A percentile compares a stretch with the other conserved stretches of the same genome.
Evolutionary conservation across 768 basidiomycete species (phyloP).

Genomic region (Termitomyces sp.): DNA sequence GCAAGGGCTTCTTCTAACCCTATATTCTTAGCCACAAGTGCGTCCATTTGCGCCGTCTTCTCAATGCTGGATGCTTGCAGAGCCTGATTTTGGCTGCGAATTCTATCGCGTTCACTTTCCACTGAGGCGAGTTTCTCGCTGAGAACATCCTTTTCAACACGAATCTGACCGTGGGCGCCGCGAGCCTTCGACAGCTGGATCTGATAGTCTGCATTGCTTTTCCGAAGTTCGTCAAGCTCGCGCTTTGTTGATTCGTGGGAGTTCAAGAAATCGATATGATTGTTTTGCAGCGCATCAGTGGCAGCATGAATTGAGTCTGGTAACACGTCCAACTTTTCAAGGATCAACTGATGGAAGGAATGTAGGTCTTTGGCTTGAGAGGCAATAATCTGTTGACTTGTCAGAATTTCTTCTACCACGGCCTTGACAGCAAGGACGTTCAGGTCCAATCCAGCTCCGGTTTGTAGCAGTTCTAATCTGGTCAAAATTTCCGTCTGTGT

Average conservation of each 20-base stretch:
- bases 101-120: constrained; percentile 61
- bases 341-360: constrained; percentile 44
- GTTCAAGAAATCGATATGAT: constrained; percentile 55
- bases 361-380: constrained; percentile 44
- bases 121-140: constrained; percentile 51
- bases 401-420: constrained; percentile 40
- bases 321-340: constrained; percentile 48
- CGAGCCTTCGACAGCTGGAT: constrained; percentile 72
- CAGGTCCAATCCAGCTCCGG: constrained; percentile 22
- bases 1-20: constrained; percentile 73
- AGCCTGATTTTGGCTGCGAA: constrained; percentile 52
- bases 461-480: constrained; percentile 21
- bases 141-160: constrained; percentile 77
- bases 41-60: constrained; percentile 39
- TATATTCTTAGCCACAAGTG: constrained; percentile 43
- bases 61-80: constrained; percentile 35
- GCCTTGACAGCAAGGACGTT: constrained; percentile 40
- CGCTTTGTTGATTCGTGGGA: constrained; percentile 52
- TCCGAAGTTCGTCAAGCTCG: constrained; percentile 68
- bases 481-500: constrained; percentile 29
- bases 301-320: constrained; percentile 54
- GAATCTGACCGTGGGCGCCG: constrained; percentile 68
- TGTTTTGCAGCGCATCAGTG: constrained; percentile 49
- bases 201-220: constrained; percentile 63
- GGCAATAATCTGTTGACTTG: constrained; percentile 44